Conservation (phyloP, 139 green algal species). For the Closterium sp. region DNA sequence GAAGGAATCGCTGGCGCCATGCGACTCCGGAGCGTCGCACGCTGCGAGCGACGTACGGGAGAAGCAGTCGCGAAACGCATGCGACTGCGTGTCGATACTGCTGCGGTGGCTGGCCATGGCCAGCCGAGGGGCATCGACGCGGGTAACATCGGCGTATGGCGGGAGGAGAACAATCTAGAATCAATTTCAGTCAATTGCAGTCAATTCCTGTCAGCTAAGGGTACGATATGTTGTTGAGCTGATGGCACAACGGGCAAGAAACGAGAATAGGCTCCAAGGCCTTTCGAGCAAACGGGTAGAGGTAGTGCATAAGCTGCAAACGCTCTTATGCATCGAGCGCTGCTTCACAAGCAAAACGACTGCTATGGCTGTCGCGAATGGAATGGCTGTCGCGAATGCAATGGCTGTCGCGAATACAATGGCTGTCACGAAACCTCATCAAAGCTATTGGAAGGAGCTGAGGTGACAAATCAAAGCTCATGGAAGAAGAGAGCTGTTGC, state of each 20-base stretch:
- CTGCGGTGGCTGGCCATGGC: background rate
- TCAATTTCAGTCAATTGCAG: no score
- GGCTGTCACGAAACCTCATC: no score
- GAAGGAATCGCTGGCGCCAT: background rate
- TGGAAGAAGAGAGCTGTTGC: background rate
- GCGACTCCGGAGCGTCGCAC: background rate
- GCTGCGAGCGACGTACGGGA: background rate
- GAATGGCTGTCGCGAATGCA: no score
- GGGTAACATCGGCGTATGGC: background rate
- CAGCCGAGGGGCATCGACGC: background rate
- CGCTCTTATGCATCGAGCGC: no score
- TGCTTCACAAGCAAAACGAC: no score
- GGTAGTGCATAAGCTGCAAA: no score
- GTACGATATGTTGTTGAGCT: no score
- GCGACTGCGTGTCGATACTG: background rate
- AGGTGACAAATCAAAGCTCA: background rate
- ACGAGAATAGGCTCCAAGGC: background rate
- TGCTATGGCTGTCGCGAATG: no score
- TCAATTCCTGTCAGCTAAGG: background rate
- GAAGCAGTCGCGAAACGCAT: background rate
- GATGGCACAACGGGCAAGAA: background rate
- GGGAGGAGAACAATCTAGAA: no score
- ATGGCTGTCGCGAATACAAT: no score
- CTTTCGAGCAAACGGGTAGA: background rate
- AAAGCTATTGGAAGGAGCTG: no score